Base-by-base conservation (phyloP, 2,329 filamentous ascomycete genomes). In the Clarireedia paspali region DNA sequence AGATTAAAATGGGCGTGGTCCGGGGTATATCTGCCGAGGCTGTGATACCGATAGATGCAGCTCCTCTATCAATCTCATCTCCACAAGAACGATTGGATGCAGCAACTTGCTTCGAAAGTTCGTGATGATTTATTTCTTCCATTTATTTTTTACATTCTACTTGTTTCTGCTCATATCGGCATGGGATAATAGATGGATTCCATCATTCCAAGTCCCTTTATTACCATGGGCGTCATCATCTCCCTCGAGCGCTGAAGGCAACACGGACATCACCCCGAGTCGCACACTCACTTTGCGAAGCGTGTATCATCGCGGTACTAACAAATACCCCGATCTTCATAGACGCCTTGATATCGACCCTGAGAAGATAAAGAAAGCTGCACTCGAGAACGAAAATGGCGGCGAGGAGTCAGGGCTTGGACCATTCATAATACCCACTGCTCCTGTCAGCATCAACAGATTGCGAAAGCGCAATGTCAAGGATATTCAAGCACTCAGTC, bases 41-140 rank as follows among this genome's bases (percentile, higher is more conserved):
- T 42, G 39, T 20, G 15, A 42, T 42, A 20, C 39, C 17, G 15
- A 42, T 42, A 5, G 17, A n/a, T 20, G 39, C 15, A 42, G 39
- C 39, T 42, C 17, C 39, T 42, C 34, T n/a, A 48, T 27, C 34
- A 24, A 45, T 27, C 44, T 20, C 23, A 53, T 39, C 17, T 53
- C 50, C 27, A 54, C 26, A 12, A 49, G 27, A 49, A n/a, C 26
- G 7, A 50, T 49, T 44, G 14, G 36, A 55, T 46, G 40, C 20
- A 46, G 20, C 49, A 46, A 50, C 26, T 24, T 23, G 20, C 17
- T 38, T 55, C 20, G 42, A 44, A 23, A 26, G n/a, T 45, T 55
- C 53, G 53, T 50, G 53, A 55, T 55, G 53, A 26, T 50, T 14
- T 49, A 42, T 55, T 45, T 42, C 38, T 55, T 50, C 7, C 40